Conservation (phyloP, 768 basidiomycete species). For the Rhodotorula sphaerocarpa region DNA sequence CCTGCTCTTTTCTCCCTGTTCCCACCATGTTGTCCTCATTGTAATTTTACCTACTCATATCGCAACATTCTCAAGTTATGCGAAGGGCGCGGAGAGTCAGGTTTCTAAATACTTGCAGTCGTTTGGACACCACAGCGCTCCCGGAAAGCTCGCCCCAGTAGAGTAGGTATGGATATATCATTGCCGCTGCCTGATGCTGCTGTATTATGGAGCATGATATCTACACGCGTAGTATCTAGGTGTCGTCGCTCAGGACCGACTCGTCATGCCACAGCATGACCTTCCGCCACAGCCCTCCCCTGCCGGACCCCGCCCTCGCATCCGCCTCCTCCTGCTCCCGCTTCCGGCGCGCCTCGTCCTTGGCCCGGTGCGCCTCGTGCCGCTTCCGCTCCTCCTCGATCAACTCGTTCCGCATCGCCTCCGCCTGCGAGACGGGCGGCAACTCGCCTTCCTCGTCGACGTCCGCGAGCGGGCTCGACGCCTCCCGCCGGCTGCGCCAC, state of each 20-base stretch:
- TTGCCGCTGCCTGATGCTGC: no score
- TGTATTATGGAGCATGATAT: no score
- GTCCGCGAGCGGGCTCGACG: not conserved
- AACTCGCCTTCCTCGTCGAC: not conserved
- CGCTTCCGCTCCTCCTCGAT: constrained; percentile 25
- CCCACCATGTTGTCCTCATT: no score
- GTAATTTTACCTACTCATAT: no score
- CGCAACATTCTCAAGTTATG: no score
- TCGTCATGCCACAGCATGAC: not conserved
- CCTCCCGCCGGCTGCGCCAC: not conserved
- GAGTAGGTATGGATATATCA: no score
- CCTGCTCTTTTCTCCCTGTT: no score
- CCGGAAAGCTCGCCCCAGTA: no score
- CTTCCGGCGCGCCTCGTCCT: constrained; percentile 5
- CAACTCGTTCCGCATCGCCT: constrained; percentile 22
- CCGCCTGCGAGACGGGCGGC: constrained; percentile 20
- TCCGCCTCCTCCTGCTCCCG: constrained; percentile 3
- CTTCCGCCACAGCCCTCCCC: not conserved
- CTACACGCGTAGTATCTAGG: not conserved
- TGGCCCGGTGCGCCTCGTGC: constrained; percentile 10
- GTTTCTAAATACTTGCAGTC: no score
- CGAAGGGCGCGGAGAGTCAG: no score
- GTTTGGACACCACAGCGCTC: no score
- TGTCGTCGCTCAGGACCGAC: not conserved
- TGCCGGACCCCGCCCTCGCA: not conserved